Conservation (phyloP, 164 flowering plant species). For the Santalum album region DNA sequence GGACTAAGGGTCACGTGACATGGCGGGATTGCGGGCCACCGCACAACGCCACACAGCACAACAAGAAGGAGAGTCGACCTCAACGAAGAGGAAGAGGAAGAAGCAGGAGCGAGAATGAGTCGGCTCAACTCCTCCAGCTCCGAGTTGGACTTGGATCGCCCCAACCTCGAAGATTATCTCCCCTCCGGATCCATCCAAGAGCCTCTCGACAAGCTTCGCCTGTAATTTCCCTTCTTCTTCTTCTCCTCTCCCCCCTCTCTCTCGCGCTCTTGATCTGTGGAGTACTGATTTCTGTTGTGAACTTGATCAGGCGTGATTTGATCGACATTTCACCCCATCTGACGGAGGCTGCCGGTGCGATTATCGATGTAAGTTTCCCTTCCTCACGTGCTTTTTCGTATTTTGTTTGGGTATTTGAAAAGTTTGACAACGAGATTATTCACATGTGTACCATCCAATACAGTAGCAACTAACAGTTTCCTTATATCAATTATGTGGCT, state of each 20-base stretch:
- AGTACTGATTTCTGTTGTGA: not conserved
- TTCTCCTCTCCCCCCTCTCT: constrained; percentile 1
- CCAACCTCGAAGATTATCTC: constrained; percentile 81
- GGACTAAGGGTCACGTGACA: no score
- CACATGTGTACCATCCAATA: no score
- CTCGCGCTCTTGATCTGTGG: not conserved
- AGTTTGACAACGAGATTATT: no score
- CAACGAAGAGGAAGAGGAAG: not conserved
- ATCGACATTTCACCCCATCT: constrained; percentile 81
- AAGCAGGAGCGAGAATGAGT: not conserved
- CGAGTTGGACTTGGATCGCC: constrained; percentile 73
- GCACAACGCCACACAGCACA: no score
- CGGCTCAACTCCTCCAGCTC: not conserved
- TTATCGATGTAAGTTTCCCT: constrained; percentile 63
- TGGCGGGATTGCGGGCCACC: no score
- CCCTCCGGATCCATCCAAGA: constrained; percentile 57
- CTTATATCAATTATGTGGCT: no score
- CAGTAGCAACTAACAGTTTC: no score
- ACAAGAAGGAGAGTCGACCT: no score
- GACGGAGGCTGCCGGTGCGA: constrained; percentile 93
- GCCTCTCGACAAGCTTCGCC: constrained; percentile 57
- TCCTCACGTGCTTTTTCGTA: no score
- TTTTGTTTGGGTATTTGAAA: no score
- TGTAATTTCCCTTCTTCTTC: constrained; percentile 32
- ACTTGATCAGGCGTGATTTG: constrained; percentile 61